These are phyloP conservation scores for Populus tremula DNA, from an alignment of 345 rosid genomes.

Conservation along the genomic window DNA sequence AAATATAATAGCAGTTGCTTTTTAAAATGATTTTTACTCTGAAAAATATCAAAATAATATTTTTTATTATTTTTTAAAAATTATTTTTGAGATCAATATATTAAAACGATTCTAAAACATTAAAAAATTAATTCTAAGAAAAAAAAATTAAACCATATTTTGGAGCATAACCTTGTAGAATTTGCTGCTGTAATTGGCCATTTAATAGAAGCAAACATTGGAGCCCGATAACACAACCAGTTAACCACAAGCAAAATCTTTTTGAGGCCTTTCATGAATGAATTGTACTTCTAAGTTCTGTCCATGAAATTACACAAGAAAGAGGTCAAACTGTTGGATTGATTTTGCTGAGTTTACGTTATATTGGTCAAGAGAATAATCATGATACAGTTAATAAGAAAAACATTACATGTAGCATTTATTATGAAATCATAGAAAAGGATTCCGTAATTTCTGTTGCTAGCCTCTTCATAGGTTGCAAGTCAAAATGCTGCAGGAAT, in stretches of 20 bases:
- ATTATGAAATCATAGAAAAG: background rate
- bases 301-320: background rate
- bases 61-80: no score
- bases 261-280: background rate
- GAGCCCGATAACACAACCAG: background rate
- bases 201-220: background rate
- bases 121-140: no score
- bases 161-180: background rate
- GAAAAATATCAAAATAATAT: no score
- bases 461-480: slow-evolving; percentile 10
- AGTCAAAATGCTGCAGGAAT: background rate
- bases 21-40: no score
- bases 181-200: background rate
- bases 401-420: background rate
- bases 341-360: background rate
- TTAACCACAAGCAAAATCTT: background rate
- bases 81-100: no score
- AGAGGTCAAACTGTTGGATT: background rate
- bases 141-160: no score
- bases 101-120: no score
- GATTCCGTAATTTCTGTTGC: slow-evolving; percentile 9
- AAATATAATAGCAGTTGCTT: rapidly evolving
- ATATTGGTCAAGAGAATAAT: background rate
- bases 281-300: no score
- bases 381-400: background rate